Percentiles rank a stretch among this genome's conserved stretches.
Conservation (phyloP, 176 grass and related monocot genomes). For the Pontederia crassipes region DNA sequence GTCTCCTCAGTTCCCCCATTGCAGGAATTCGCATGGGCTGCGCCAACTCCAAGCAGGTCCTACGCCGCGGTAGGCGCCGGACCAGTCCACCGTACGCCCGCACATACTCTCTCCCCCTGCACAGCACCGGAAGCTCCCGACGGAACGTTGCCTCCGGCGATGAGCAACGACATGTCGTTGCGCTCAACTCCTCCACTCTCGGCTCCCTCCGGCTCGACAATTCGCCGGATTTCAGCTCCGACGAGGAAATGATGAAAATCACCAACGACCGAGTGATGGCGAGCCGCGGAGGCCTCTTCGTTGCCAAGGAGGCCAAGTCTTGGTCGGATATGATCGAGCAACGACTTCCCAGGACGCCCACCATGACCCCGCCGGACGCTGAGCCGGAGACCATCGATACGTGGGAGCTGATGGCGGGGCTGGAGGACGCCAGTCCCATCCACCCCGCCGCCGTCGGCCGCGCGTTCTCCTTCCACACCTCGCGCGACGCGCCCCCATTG, state of each 20-base stretch:
- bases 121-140: background rate
- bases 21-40: conserved; percentile 5
- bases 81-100: background rate
- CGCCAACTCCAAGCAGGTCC: conserved; percentile 12
- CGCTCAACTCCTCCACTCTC: conserved; percentile 70
- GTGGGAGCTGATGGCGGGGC: conserved; percentile 97
- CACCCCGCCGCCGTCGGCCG: background rate
- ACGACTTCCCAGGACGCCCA: conserved; percentile 35
- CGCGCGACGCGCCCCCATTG: background rate
- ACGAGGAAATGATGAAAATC: conserved; percentile 57
- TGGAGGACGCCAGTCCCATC: conserved; percentile 50
- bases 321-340: conserved; percentile 30
- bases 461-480: conserved; percentile 26
- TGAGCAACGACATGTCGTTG: conserved; percentile 37
- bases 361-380: conserved; percentile 31
- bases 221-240: conserved; percentile 10
- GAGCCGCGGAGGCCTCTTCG: background rate
- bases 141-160: background rate
- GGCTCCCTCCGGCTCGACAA: conserved; percentile 58
- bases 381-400: conserved; percentile 88
- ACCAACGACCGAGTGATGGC: conserved; percentile 15
- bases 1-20: background rate
- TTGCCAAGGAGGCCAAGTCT: conserved; percentile 1
- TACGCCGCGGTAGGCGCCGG: background rate
- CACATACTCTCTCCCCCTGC: background rate